A percentile compares a stretch with the other conserved stretches of the same genome.
These are phyloP conservation scores for Sclerospora graminicola DNA, from an alignment of 352 stramenopile species.

Conservation along the genomic window DNA sequence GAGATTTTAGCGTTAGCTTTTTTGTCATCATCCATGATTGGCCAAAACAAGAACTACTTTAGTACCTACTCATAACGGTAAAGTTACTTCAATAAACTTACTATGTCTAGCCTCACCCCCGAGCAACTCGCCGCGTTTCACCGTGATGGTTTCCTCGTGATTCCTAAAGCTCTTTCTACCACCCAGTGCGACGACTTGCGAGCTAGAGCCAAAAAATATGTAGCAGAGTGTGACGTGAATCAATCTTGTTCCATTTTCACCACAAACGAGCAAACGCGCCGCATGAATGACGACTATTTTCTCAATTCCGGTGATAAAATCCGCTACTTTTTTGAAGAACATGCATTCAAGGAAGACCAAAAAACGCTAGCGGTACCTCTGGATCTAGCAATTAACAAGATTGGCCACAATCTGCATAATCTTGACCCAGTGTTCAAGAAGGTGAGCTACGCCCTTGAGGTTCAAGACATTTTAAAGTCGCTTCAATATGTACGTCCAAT, in stretches of 20 bases:
- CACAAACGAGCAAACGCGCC: slow-evolving; percentile 69
- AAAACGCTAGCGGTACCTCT: slow-evolving; percentile 63
- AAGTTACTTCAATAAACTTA: no score
- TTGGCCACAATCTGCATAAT: slow-evolving; percentile 93
- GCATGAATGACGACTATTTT: slow-evolving; percentile 90
- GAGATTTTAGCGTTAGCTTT: no score
- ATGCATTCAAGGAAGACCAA: slow-evolving; percentile 47
- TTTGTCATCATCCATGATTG: no score
- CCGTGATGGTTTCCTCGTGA: slow-evolving; percentile 57
- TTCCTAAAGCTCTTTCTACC: slow-evolving; percentile 28
- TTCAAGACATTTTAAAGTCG: slow-evolving; percentile 65
- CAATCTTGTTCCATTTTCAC: slow-evolving; percentile 74
- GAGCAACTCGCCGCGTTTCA: slow-evolving; percentile 54
- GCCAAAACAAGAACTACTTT: no score
- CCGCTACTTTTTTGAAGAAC: slow-evolving; percentile 92
- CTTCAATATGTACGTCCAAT: slow-evolving; percentile 85
- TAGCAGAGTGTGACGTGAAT: slow-evolving; percentile 49
- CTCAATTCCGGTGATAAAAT: slow-evolving; percentile 86
- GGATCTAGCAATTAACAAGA: slow-evolving; percentile 89
- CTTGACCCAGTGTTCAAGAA: slow-evolving; percentile 75
- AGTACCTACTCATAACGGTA: no score
- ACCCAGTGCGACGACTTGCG: slow-evolving; percentile 47
- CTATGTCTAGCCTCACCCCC: slow-evolving; percentile 33
- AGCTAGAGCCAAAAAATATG: slow-evolving; percentile 34
- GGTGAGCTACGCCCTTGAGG: slow-evolving; percentile 72